Percentiles rank a stretch among this genome's conserved stretches.
phyloP scores from a whole-genome alignment of 306 rosid species.

The Fragaria ananassa region DNA sequence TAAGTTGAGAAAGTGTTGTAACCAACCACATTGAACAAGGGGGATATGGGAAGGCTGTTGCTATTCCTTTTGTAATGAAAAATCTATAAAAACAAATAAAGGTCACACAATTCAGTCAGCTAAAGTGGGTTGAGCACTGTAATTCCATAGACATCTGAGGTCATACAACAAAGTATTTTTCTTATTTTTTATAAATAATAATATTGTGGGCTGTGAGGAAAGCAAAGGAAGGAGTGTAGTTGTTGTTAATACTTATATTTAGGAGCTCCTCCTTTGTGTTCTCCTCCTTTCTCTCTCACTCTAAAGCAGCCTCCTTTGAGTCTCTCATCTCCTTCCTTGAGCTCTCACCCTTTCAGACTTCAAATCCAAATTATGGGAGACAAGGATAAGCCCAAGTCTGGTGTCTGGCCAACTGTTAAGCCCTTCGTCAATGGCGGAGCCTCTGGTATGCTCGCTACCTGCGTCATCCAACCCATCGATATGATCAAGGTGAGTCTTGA shows the following conservation, averaged over 20 bases:
- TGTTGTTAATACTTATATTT: not conserved
- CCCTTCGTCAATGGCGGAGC: conserved; percentile 94
- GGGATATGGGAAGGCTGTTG: not conserved
- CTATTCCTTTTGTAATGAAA: not conserved
- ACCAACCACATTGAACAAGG: not conserved
- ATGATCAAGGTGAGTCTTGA: conserved; percentile 78
- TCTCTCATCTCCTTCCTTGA: not conserved
- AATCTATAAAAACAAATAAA: not conserved
- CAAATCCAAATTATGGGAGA: conserved; percentile 63
- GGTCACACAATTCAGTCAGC: too few relatives aligned
- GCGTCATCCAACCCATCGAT: conserved; percentile 93
- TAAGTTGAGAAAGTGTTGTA: not conserved
- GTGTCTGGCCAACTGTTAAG: conserved; percentile 80
- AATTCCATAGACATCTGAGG: conserved; percentile 16
- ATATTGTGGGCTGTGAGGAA: conserved; percentile 4
- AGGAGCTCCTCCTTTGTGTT: not conserved
- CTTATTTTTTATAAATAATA: not conserved
- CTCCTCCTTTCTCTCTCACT: not conserved
- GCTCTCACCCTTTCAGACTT: conserved; percentile 36
- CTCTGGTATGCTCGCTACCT: conserved; percentile 98
- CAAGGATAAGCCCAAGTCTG: conserved; percentile 70
- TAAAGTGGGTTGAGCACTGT: not conserved
- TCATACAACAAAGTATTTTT: not conserved
- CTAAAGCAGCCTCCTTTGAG: conserved; percentile 11
- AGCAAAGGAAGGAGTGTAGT: not conserved